A percentile compares a stretch with the other conserved stretches of the same genome.
Conservation (phyloP, 176 grass and related monocot species). For the Oryza nivara region DNA sequence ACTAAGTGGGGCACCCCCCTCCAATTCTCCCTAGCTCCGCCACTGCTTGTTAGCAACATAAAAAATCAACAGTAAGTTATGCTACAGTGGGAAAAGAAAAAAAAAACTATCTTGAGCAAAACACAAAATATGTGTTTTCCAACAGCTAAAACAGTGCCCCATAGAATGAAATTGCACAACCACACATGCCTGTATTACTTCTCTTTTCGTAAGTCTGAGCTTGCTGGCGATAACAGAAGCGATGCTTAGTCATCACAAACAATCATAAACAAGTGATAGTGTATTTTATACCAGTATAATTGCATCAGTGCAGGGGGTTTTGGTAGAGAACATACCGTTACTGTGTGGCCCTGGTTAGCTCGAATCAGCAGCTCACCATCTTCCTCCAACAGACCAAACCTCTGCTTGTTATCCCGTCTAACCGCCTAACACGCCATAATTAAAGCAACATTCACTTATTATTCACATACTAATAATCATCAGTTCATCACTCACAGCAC, state of each 20-base stretch:
- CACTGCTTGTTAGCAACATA: background rate
- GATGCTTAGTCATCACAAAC: background rate
- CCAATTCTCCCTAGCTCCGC: no score
- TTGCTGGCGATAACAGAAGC: background rate
- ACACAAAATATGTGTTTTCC: background rate
- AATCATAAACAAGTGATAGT: background rate
- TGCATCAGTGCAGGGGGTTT: background rate
- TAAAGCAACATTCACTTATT: background rate
- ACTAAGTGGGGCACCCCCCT: no score
- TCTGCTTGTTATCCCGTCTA: slow-evolving; percentile 79
- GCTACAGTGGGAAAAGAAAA: background rate
- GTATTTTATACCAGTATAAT: background rate
- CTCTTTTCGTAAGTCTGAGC: background rate
- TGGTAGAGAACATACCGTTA: slow-evolving; percentile 52
- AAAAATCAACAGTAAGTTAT: background rate
- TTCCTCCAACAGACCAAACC: slow-evolving; percentile 88
- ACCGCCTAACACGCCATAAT: slow-evolving; percentile 56
- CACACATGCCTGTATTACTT: background rate
- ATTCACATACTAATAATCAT: no score
- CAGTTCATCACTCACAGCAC: background rate
- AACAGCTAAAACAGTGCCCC: background rate
- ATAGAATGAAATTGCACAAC: slow-evolving; percentile 12
- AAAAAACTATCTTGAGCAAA: background rate
- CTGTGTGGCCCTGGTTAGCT: slow-evolving; percentile 85
- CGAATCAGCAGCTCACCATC: slow-evolving; percentile 74